Base-by-base conservation (phyloP, 257 asterid genomes). In the Solanum bukasovii region DNA sequence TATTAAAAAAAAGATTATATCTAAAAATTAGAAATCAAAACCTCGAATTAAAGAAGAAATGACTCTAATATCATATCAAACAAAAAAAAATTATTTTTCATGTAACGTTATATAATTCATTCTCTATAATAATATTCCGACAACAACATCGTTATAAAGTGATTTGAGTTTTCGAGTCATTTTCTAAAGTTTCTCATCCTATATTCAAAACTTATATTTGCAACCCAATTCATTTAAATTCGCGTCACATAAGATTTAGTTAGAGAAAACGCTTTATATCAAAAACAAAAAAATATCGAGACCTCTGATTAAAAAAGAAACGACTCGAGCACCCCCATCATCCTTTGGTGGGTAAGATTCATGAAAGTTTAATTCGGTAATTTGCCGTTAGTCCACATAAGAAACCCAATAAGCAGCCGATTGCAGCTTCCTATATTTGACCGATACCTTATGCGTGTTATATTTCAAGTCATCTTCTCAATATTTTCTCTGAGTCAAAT, bases 341-440 rank as follows among this genome's bases (percentile, higher is more conserved):
- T 65, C 31, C 5, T 65, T 65, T 65, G 72, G 83, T 83, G 25
- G 88, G 86, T 86, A 72, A 90, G 83, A 59, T 59, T 3, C 11
- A 59, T 20, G 67, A 90, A 78, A 71, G 49, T 88, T 46, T 9
- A 49, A 87, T 88, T 84, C 70, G 90, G 87, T 84, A 81, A 83
- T 67, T 29, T 74, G 87, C 84, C 90, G 91, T 90, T 90, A 44
- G 79, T 90, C 73, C 87, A 84, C 33, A 71, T 84, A 65, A 75
- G 49, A 84, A 42, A 37, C 21, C 31, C 74, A 52, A 46, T 9
- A 25, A 78, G 70, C 21, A 46, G 40, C 42, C 11, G 2, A 29
- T n/a, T 10, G 86, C 70, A 73, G 93, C 90, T 89, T 84, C 91
- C 94, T 83, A 91, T 72, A 84, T 90, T 92, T 94, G 96, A 93